These are phyloP conservation scores for Penicillium thymicola DNA, from an alignment of 2,329 filamentous ascomycete genomes.

Conservation along the genomic window DNA sequence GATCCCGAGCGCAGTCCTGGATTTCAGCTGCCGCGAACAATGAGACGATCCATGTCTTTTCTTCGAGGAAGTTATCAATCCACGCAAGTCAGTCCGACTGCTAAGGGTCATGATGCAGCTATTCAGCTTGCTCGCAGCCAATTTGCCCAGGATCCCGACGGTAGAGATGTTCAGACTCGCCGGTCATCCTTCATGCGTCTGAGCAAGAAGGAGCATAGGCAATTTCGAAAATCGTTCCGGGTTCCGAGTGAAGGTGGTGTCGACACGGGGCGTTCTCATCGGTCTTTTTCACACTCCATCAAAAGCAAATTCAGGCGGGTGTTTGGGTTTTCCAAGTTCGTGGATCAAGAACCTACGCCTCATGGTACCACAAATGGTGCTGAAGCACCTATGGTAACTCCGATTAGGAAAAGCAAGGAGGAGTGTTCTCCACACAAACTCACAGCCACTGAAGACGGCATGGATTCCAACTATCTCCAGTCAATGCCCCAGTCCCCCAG, in stretches of 20 bases:
- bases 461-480: constrained; percentile 10
- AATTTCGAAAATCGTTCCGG: constrained; percentile 39
- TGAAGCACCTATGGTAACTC: background rate
- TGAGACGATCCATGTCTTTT: constrained; percentile 45
- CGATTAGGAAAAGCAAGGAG: background rate
- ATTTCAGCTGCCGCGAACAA: constrained; percentile 22
- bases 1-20: constrained; percentile 19
- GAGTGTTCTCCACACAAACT: background rate
- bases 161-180: constrained; percentile 17
- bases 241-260: constrained; percentile 21
- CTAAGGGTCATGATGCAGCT: constrained; percentile 37
- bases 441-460: background rate
- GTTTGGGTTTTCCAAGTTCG: constrained; percentile 34
- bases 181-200: constrained; percentile 25
- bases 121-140: constrained; percentile 43
- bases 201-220: constrained; percentile 31
- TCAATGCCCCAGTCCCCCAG: constrained; percentile 28
- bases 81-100: constrained; percentile 18
- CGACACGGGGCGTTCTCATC: constrained; percentile 15
- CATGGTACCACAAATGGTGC: background rate
- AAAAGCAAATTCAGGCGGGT: constrained; percentile 42
- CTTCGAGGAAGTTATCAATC: constrained; percentile 30
- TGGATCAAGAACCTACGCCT: constrained; percentile 1
- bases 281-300: constrained; percentile 42
- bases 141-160: constrained; percentile 30